A percentile compares a stretch with the other conserved stretches of the same genome.
These are phyloP conservation scores for Salix exigua DNA, from an alignment of 345 rosid genomes.

Conservation along the genomic window DNA sequence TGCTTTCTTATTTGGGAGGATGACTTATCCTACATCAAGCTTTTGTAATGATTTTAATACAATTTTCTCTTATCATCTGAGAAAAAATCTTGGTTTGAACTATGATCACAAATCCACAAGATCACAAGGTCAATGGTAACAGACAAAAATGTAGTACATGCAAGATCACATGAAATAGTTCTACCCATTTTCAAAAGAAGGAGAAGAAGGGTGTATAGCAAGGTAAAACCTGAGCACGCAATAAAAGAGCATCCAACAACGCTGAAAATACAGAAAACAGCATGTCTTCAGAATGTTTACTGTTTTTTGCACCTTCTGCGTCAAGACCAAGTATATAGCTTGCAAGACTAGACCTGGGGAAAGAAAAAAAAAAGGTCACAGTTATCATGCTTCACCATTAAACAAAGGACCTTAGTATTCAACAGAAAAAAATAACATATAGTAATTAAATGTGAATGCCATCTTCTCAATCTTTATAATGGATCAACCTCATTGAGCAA, in stretches of 20 bases:
- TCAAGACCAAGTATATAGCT: constrained; percentile 65
- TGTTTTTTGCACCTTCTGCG: constrained; percentile 34
- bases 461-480: background rate
- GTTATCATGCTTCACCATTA: background rate
- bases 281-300: constrained; percentile 51
- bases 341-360: constrained; percentile 73
- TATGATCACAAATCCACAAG: background rate
- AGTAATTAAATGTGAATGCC: background rate
- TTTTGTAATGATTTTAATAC: too few species aligned
- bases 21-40: too few species aligned
- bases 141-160: background rate
- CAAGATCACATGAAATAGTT: background rate
- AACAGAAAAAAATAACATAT: background rate
- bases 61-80: too few species aligned
- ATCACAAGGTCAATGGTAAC: background rate
- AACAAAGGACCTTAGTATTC: background rate
- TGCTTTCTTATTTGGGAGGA: too few species aligned
- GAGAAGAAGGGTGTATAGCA: constrained; percentile 8
- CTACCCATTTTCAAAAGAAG: background rate
- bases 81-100: background rate
- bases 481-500: too few species aligned
- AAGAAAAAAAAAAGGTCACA: constrained; percentile 4
- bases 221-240: constrained; percentile 79
- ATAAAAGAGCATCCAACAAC: constrained; percentile 71
- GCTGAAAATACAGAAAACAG: constrained; percentile 71